phyloP scores from a whole-genome alignment of 208 protist species.

The Acanthamoeba culbertsoni region DNA sequence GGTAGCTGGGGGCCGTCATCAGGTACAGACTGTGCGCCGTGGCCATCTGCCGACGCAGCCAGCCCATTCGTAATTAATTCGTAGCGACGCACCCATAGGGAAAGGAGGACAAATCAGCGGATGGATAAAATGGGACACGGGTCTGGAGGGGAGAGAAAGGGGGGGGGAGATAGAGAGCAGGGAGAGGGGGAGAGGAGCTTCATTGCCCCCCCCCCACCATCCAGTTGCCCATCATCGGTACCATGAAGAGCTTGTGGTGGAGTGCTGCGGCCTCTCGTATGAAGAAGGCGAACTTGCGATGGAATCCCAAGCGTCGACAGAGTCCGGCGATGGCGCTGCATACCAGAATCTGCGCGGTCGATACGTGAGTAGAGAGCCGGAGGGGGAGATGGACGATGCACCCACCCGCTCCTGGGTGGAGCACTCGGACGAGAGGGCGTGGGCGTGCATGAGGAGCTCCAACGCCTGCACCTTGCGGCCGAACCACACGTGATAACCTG shows the following conservation, averaged over 20 bases:
- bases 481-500: background rate
- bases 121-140: no score
- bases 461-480: background rate
- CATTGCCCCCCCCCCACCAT: no score
- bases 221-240: no score
- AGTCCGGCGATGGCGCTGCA: slow-evolving; percentile 27
- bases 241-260: slow-evolving; percentile 51
- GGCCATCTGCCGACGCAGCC: slow-evolving; percentile 26
- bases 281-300: slow-evolving; percentile 40
- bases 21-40: slow-evolving; percentile 20
- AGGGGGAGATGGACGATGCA: background rate
- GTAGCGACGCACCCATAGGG: no score
- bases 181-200: no score
- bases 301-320: background rate
- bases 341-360: background rate
- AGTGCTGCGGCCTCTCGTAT: background rate
- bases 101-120: no score
- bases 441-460: slow-evolving; percentile 22
- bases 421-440: background rate
- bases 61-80: no score
- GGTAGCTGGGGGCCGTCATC: slow-evolving; percentile 5
- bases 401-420: slow-evolving; percentile 16
- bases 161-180: background rate
- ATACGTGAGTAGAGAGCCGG: background rate
- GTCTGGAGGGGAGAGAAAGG: no score